Percentiles rank a stretch among this genome's conserved stretches.
Conservation (phyloP, 352 stramenopile species). For the Globisporangium rhizosaccharum region DNA sequence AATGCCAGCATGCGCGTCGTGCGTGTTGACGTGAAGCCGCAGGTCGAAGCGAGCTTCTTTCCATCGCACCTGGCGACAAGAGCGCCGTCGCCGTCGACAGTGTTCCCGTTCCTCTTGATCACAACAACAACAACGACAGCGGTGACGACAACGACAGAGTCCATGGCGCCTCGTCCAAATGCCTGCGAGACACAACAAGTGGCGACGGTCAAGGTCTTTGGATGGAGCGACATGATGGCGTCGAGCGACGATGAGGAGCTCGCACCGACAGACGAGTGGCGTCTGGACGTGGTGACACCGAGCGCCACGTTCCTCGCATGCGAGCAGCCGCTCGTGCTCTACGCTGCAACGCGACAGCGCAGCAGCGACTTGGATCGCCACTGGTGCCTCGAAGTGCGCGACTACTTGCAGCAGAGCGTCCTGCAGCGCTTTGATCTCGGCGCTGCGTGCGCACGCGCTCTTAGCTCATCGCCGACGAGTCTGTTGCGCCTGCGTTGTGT, state of each 20-base stretch:
- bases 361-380: not conserved
- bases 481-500: not conserved
- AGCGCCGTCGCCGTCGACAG: not conserved
- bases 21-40: conserved; percentile 8
- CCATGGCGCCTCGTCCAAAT: too few relatives aligned
- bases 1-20: conserved; percentile 1
- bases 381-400: conserved; percentile 38
- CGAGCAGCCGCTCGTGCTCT: conserved; percentile 12
- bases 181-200: not conserved
- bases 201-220: conserved; percentile 28
- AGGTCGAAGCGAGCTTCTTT: conserved; percentile 12
- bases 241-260: conserved; percentile 20
- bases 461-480: not conserved
- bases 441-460: too few relatives aligned
- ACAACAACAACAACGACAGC: not conserved
- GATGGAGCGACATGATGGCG: conserved; percentile 18
- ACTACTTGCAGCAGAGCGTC: conserved; percentile 23
- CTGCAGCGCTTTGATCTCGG: conserved; percentile 24
- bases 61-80: not conserved
- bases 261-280: conserved; percentile 32
- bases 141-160: too few relatives aligned
- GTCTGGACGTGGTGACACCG: not conserved
- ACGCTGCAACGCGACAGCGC: not conserved
- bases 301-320: conserved; percentile 4
- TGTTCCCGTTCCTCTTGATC: conserved; percentile 12